Evolutionary conservation across 2,329 filamentous ascomycete genomes (phyloP), one percentile per base, ranked within the genome.

Genomic region (Exophiala oligosperma): DNA sequence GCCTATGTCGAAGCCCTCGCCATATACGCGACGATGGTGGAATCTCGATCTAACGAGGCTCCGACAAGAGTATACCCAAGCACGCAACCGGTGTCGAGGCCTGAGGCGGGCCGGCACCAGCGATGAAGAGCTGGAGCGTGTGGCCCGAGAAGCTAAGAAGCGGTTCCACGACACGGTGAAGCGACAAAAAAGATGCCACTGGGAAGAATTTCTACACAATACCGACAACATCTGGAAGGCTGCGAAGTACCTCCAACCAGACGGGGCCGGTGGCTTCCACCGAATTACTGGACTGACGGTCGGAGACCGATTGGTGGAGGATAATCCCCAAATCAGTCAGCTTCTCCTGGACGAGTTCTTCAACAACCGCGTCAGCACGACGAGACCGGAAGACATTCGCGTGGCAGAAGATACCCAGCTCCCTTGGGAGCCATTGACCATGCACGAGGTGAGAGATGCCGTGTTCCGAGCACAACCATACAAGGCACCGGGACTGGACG

Each of bases 221-320:
- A 67, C 66, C 49, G 57, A 67, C 11, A 67, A 69, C 29, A 68
- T 69, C 28, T 69, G 55, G 65, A 67, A 68, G 58, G 67, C 63
- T 14, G 62, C 61, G 1, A 65, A 64, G 38, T 68, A 69, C 37
- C 62, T 67, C 14, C 63, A 66, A 32, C n/a, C 60, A 3, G 63
- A 46, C 41, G 41, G 66, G 51, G 56, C 65, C 50, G 54, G 62
- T 32, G 59, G 41, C 23, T 46, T 46, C 41, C 41, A 46, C 11
- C 41, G 41, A 4, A 46, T 46, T 11, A 4, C n/a, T 3, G 12
- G 21, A 23, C 41, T 23, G 14, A 46, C n/a, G 12, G n/a, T 46
- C 41, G 41, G n/a, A 3, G 41, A 46, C 41, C 41, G 41, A 46
- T 41, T 41, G 38, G 38, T 41, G 38, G 38, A 41, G 17, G 38